Conservation (phyloP, 306 rosid genomes). For the Trifolium dubium region DNA sequence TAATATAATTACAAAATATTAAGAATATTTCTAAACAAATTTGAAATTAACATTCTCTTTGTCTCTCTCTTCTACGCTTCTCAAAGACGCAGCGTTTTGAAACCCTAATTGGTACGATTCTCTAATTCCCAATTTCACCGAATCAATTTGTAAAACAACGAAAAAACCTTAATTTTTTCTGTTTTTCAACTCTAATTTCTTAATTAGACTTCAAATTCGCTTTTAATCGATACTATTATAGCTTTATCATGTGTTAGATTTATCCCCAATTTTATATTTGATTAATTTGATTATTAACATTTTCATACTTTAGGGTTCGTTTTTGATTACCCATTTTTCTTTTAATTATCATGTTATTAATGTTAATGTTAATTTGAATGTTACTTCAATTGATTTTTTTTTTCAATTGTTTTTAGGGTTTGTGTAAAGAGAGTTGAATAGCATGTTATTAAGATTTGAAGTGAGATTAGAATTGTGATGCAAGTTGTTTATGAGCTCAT, state of each 20-base stretch:
- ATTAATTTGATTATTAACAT: not conserved
- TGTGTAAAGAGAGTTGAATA: constrained; percentile 31
- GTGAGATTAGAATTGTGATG: constrained; percentile 43
- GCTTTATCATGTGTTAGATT: constrained; percentile 26
- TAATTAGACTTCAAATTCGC: constrained; percentile 24
- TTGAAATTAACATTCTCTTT: constrained; percentile 17
- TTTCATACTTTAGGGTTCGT: constrained; percentile 5
- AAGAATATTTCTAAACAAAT: not conserved
- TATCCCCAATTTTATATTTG: constrained; percentile 16
- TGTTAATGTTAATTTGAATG: not conserved
- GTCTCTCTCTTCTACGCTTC: constrained; percentile 7
- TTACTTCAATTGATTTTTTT: not conserved
- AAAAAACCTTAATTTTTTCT: not conserved
- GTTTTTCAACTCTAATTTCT: not conserved
- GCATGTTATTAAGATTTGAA: constrained; percentile 34
- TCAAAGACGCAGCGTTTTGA: constrained; percentile 39
- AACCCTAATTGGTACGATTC: constrained; percentile 53
- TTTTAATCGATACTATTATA: constrained; percentile 11
- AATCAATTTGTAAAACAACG: constrained; percentile 3
- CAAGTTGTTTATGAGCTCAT: constrained; percentile 46
- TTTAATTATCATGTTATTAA: not conserved
- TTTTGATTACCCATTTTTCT: constrained; percentile 11
- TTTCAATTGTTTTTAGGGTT: constrained; percentile 18
- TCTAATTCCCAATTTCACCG: constrained; percentile 4
- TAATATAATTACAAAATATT: not conserved